These are phyloP conservation scores for Exophiala aquamarina DNA, from an alignment of 2,329 filamentous ascomycete species.

Conservation along the genomic window DNA sequence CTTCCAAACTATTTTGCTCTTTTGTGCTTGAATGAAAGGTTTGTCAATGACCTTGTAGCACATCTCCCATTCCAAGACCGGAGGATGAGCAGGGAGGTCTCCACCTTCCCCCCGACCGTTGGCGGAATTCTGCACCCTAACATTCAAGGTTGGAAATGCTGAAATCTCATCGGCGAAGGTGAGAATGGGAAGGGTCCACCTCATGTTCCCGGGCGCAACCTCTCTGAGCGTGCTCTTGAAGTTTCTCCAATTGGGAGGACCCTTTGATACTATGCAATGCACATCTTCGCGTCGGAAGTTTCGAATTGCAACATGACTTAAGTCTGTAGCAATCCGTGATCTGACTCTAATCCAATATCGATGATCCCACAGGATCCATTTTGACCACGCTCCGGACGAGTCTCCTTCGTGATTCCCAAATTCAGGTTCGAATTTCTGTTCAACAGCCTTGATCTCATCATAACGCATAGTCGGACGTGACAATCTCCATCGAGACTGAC, in stretches of 20 bases:
- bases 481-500: conserved; percentile 11
- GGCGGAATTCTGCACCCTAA: no score
- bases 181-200: conserved; percentile 25
- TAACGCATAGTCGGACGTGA: conserved; percentile 20
- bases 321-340: conserved; percentile 1
- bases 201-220: conserved; percentile 21
- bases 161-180: conserved; percentile 12
- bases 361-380: conserved; percentile 24
- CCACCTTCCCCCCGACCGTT: no score
- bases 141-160: conserved; percentile 24
- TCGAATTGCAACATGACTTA: conserved; percentile 16
- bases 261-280: background rate
- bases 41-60: conserved; percentile 18
- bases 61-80: conserved; percentile 18
- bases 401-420: background rate
- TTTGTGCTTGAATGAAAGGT: conserved; percentile 9
- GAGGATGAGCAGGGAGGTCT: no score
- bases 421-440: conserved; percentile 2
- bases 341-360: conserved; percentile 24
- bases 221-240: conserved; percentile 14
- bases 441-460: conserved; percentile 8
- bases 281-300: conserved; percentile 16
- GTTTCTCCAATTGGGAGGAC: background rate
- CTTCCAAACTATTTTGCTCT: conserved; percentile 11
- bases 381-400: conserved; percentile 8